Conservation (phyloP, 169 alveolate genomes). For the Neospora caninum region DNA sequence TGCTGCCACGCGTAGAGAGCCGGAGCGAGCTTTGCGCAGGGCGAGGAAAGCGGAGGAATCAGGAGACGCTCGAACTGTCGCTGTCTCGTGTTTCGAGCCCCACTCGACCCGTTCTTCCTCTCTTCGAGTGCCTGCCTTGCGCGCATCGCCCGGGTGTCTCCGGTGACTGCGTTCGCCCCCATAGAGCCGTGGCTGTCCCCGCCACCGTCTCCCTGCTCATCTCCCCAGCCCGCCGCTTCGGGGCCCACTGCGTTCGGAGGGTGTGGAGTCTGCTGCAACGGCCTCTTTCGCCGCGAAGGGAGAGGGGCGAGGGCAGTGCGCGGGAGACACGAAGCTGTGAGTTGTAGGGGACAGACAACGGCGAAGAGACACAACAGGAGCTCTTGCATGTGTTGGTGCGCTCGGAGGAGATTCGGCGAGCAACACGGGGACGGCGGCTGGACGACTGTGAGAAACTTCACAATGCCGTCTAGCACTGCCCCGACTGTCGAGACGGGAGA, state of each 20-base stretch:
- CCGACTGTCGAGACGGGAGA: background rate
- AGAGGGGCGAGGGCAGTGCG: background rate
- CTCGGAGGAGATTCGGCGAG: background rate
- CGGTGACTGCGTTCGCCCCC: background rate
- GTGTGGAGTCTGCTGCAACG: background rate
- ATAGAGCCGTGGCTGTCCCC: background rate
- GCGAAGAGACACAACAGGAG: background rate
- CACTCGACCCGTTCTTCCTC: background rate
- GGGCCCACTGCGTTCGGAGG: background rate
- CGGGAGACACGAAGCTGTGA: conserved; percentile 23
- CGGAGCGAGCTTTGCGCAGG: background rate
- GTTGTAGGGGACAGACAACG: conserved; percentile 22
- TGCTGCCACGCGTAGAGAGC: conserved; percentile 39
- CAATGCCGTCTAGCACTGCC: background rate
- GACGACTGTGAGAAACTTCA: background rate
- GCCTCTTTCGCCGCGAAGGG: background rate
- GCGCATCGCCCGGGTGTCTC: background rate
- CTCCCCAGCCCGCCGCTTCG: background rate
- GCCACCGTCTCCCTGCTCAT: background rate
- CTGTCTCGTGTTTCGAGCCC: background rate
- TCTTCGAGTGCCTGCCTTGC: background rate
- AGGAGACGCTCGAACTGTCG: background rate
- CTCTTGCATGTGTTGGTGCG: conserved; percentile 16
- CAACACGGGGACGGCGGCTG: conserved; percentile 43
- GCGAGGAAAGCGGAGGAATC: conserved; percentile 4